Evolutionary conservation across 2,329 filamentous ascomycete species (phyloP).

Genomic region (Plectosphaerella sp.): DNA sequence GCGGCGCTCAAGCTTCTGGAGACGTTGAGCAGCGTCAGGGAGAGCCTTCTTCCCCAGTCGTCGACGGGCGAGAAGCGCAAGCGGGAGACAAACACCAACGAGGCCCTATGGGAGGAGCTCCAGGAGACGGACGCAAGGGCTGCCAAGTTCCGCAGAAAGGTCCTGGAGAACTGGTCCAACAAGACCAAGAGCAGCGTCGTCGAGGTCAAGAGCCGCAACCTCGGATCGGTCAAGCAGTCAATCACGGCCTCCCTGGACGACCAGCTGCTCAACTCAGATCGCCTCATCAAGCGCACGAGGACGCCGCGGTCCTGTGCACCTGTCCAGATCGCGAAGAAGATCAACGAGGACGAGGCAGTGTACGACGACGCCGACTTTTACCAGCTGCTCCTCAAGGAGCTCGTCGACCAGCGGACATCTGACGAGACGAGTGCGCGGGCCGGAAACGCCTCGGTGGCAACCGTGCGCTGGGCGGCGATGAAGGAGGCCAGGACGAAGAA

Average conservation of each 20-base stretch:
- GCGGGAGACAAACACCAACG: conserved; percentile 50
- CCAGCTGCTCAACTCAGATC: conserved; percentile 62
- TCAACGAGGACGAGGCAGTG: conserved; percentile 56
- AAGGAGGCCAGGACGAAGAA: conserved; percentile 78
- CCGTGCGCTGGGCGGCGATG: conserved; percentile 61
- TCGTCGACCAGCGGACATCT: conserved; percentile 81
- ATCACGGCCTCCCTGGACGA: conserved; percentile 65
- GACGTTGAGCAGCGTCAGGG: conserved; percentile 67
- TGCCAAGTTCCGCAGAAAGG: conserved; percentile 59
- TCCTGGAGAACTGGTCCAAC: conserved; percentile 85
- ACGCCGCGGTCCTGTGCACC: conserved; percentile 75
- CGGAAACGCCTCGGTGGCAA: conserved; percentile 40
- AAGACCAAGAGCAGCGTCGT: conserved; percentile 61
- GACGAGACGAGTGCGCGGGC: conserved; percentile 52
- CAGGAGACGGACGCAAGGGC: conserved; percentile 58
- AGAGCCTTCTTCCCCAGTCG: conserved; percentile 49
- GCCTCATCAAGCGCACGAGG: conserved; percentile 64
- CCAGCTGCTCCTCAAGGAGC: conserved; percentile 84
- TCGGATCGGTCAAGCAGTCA: conserved; percentile 49
- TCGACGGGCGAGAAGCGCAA: conserved; percentile 58
- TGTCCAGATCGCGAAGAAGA: conserved; percentile 54
- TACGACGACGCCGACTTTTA: conserved; percentile 97
- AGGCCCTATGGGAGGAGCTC: conserved; percentile 70
- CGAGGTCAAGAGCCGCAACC: conserved; percentile 52
- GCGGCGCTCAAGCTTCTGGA: conserved; percentile 84